Percentiles rank a stretch among this genome's conserved stretches.
Evolutionary conservation across 208 protist species (phyloP).

Genomic region (Strigomonas culicis): DNA sequence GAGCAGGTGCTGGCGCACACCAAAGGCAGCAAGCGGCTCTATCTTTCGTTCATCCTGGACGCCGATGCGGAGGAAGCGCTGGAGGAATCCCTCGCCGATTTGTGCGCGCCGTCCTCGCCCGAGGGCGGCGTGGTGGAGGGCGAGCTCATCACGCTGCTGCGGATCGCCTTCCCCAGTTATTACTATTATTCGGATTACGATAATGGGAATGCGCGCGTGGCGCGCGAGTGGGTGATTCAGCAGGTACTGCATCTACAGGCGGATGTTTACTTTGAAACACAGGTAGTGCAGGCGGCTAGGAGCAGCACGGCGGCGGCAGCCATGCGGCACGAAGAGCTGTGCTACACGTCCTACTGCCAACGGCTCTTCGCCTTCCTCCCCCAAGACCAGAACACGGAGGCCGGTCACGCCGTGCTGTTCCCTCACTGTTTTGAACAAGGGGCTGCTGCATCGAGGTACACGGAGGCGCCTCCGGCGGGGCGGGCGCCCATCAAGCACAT

Average conservation of each 20-base stretch:
- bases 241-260: neutral
- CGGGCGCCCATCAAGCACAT: constrained; percentile 39
- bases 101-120: constrained; percentile 34
- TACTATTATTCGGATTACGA: constrained; percentile 11
- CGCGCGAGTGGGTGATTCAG: neutral
- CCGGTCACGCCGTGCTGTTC: too few species aligned
- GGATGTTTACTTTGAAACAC: neutral
- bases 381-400: too few species aligned
- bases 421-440: too few species aligned
- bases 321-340: too few species aligned
- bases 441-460: constrained; percentile 10
- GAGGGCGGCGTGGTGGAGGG: constrained; percentile 4
- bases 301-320: too few species aligned
- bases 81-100: constrained; percentile 15
- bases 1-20: constrained; percentile 56
- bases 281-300: neutral
- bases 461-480: neutral
- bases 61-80: constrained; percentile 44
- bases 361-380: too few species aligned
- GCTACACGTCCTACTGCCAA: too few species aligned
- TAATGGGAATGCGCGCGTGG: neutral
- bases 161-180: constrained; percentile 18
- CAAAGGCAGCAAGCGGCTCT: constrained; percentile 38
- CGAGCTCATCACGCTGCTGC: constrained; percentile 18
- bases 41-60: constrained; percentile 77